Conservation (phyloP, 2,329 filamentous ascomycete species). For the Botrytis squamosa region DNA sequence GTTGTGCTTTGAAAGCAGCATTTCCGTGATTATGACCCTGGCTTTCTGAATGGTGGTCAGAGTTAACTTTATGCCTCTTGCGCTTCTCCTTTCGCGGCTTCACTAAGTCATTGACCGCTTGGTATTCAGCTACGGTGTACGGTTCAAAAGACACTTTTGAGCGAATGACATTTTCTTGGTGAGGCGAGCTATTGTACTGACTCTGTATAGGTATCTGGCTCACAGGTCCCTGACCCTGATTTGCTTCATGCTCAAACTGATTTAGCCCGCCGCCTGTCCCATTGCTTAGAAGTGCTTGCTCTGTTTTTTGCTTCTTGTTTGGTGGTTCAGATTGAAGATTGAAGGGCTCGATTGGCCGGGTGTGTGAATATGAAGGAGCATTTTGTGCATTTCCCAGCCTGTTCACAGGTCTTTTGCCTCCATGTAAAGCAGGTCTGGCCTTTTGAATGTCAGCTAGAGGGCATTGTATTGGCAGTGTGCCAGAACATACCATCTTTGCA, state of each 20-base stretch:
- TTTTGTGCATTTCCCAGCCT: neutral
- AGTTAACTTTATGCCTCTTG: neutral
- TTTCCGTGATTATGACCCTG: neutral
- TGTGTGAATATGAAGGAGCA: neutral
- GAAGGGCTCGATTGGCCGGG: neutral
- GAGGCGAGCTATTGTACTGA: constrained; percentile 9
- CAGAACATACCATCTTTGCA: constrained; percentile 3
- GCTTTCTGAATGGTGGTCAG: constrained; percentile 3
- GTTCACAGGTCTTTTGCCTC: constrained; percentile 4
- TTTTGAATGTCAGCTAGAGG: neutral
- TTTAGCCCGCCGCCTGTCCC: neutral
- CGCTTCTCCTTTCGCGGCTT: neutral
- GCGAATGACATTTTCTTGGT: neutral
- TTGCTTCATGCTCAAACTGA: neutral
- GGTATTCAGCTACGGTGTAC: neutral
- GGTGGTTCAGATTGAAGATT: neutral
- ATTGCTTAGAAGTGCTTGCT: neutral
- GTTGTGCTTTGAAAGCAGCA: neutral
- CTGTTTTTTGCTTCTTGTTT: constrained; percentile 1
- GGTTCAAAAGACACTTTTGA: neutral
- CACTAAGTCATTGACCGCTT: neutral
- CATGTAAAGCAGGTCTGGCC: neutral
- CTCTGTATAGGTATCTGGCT: neutral
- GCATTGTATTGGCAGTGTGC: neutral
- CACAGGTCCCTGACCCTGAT: constrained; percentile 4